Conservation (phyloP, 768 basidiomycete species). For the Tulasnella sp. region DNA sequence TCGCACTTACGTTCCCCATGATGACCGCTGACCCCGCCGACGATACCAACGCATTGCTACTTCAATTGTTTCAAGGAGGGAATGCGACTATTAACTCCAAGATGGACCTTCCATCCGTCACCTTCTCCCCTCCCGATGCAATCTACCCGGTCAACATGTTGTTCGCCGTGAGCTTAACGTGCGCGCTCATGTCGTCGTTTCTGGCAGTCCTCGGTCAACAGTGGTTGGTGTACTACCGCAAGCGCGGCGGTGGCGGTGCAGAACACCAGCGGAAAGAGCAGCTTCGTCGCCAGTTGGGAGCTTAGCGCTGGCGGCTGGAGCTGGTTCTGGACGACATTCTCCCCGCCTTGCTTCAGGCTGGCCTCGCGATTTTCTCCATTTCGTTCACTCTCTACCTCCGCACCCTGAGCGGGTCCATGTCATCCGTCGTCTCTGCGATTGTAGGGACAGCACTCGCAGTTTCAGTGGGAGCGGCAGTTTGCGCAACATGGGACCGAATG, state of each 20-base stretch:
- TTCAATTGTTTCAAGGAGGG: neutral
- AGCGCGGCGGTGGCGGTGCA: neutral
- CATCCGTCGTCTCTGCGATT: neutral
- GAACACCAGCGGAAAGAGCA: neutral
- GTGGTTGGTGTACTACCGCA: slow-evolving; percentile 4
- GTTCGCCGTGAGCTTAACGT: neutral
- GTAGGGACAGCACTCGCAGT: neutral
- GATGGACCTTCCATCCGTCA: neutral
- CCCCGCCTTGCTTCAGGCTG: neutral
- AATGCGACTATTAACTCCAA: neutral
- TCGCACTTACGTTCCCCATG: neutral
- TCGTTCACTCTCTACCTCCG: neutral
- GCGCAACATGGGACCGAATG: neutral
- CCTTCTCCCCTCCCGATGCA: neutral
- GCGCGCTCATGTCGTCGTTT: neutral
- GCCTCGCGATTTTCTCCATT: neutral
- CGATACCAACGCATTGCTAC: neutral
- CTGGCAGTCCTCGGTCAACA: neutral
- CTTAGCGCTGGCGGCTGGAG: neutral
- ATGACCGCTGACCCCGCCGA: slow-evolving; percentile 5
- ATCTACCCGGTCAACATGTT: neutral
- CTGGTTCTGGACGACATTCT: slow-evolving; percentile 2
- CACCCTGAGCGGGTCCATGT: neutral
- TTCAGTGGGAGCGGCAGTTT: neutral
- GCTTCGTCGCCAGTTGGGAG: neutral